Percentiles rank a stretch among this genome's conserved stretches.
Conservation (phyloP, 352 stramenopile genomes). For the Pythium dissotocum region DNA sequence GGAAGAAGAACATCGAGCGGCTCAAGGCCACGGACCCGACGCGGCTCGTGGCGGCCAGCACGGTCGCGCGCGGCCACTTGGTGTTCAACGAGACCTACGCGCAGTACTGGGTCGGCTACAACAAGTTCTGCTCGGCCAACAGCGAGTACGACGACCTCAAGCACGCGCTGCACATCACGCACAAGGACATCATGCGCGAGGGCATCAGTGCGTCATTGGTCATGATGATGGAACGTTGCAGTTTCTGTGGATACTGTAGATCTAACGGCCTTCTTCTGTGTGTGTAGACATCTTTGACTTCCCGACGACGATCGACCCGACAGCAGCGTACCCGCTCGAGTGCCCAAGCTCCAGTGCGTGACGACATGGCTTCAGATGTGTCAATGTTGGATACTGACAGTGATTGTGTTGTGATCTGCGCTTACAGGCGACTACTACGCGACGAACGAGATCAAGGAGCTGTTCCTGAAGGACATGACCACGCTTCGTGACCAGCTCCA, state of each 20-base stretch:
- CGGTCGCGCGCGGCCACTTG: conserved; percentile 78
- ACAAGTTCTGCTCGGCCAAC: conserved; percentile 81
- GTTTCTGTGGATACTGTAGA: too few relatives aligned
- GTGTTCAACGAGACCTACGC: conserved; percentile 89
- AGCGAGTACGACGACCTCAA: conserved; percentile 77
- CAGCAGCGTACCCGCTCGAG: conserved; percentile 59
- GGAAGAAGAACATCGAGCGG: conserved; percentile 86
- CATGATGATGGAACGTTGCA: too few relatives aligned
- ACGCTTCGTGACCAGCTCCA: conserved; percentile 60
- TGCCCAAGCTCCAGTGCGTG: conserved; percentile 56
- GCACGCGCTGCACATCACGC: conserved; percentile 56
- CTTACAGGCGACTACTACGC: conserved; percentile 53
- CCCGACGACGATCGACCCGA: conserved; percentile 61
- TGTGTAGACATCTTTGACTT: conserved; percentile 59
- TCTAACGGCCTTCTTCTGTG: not conserved
- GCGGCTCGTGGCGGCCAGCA: conserved; percentile 79
- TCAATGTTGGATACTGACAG: not conserved
- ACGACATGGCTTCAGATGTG: not conserved
- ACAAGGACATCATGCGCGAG: conserved; percentile 73
- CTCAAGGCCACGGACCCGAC: conserved; percentile 76
- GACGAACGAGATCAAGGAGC: conserved; percentile 62
- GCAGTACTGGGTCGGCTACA: conserved; percentile 90
- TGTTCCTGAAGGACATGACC: conserved; percentile 72
- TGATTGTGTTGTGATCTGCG: not conserved
- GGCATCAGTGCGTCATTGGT: conserved; percentile 62